These are phyloP conservation scores for Buddleja alternifolia DNA, from an alignment of 257 asterid genomes.

Conservation along the genomic window DNA sequence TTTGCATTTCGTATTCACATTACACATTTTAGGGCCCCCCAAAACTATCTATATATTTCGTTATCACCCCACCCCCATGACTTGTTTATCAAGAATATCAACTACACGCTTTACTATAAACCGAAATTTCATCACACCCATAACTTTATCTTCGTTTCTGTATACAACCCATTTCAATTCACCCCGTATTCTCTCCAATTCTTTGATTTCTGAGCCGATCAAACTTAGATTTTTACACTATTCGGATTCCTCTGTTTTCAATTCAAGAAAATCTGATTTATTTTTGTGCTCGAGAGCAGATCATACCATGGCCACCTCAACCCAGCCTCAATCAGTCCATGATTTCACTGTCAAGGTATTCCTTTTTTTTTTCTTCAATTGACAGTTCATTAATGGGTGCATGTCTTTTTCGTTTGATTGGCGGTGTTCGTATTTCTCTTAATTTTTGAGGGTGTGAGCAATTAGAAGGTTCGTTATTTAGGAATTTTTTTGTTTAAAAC, in stretches of 20 bases:
- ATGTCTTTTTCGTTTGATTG: background rate
- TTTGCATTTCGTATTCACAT: background rate
- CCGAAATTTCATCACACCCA: background rate
- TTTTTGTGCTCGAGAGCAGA: constrained; percentile 27
- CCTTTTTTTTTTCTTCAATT: background rate
- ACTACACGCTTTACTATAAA: too few relatives aligned
- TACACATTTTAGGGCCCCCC: background rate
- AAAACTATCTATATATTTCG: too few relatives aligned
- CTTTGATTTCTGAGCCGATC: constrained; percentile 14
- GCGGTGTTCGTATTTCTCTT: background rate
- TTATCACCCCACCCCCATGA: background rate
- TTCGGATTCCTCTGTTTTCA: background rate
- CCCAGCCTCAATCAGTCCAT: constrained; percentile 70
- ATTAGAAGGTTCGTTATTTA: background rate
- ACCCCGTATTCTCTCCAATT: constrained; percentile 6
- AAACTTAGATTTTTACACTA: constrained; percentile 7
- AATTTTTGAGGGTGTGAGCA: background rate
- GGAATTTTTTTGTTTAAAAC: background rate
- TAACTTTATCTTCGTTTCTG: constrained; percentile 23
- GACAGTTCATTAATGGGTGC: background rate
- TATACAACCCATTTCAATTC: constrained; percentile 36
- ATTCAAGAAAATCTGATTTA: constrained; percentile 2
- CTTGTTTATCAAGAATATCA: constrained; percentile 13
- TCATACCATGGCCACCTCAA: constrained; percentile 60
- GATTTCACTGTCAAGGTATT: constrained; percentile 87